Evolutionary conservation across 805 yeast species (phyloP).

Genomic region (Lipomyces mesembrius): DNA sequence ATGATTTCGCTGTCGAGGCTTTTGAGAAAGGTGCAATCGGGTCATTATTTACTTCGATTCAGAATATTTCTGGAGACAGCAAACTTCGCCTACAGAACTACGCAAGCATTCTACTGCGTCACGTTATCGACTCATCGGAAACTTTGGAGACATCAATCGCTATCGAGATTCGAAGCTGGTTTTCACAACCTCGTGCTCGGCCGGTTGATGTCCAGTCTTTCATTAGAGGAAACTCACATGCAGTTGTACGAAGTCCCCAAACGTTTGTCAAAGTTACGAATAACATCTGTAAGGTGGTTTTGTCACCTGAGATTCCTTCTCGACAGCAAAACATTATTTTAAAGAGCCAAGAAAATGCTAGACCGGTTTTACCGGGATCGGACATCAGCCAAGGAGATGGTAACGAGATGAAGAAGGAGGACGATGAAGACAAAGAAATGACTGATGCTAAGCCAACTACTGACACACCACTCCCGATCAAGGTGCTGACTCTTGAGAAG

Average conservation of each 20-base stretch:
- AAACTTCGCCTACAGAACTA: conserved; percentile 52
- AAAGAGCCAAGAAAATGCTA: conserved; percentile 17
- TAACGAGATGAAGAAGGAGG: conserved; percentile 24
- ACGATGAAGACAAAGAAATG: conserved; percentile 32
- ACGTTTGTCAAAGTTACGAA: conserved; percentile 51
- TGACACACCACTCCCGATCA: conserved; percentile 28
- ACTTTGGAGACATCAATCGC: conserved; percentile 56
- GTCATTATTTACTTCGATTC: conserved; percentile 54
- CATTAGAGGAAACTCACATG: conserved; percentile 31
- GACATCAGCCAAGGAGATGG: conserved; percentile 14
- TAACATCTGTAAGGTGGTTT: conserved; percentile 40
- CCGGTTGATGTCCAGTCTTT: conserved; percentile 48
- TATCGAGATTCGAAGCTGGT: conserved; percentile 55
- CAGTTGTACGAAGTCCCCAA: conserved; percentile 53
- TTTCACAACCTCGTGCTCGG: conserved; percentile 42
- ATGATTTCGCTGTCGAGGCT: conserved; percentile 50
- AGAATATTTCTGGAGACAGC: conserved; percentile 46
- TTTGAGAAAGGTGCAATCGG: conserved; percentile 55
- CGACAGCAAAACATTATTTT: conserved; percentile 30
- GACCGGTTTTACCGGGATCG: neutral
- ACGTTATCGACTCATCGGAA: conserved; percentile 66
- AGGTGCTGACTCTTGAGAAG: conserved; percentile 27
- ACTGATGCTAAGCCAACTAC: conserved; percentile 45
- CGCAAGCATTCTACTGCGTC: conserved; percentile 61
- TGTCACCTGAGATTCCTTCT: conserved; percentile 7